Evolutionary conservation across 2,329 filamentous ascomycete species (phyloP).

Genomic region (Beauveria caledonica): DNA sequence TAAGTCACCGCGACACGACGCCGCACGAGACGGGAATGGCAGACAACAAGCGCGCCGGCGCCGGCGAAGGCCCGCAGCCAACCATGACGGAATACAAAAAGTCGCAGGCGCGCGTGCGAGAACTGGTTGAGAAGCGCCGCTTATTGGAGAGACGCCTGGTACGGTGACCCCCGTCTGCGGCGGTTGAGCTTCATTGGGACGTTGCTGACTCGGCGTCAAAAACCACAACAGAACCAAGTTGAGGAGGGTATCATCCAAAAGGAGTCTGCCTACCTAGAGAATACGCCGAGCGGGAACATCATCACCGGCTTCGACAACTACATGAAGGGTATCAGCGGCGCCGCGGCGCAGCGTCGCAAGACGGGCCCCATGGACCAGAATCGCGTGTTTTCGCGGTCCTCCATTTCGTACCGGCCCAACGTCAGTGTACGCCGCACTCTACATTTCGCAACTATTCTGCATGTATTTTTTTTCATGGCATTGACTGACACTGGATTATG

Average conservation of each 20-base stretch:
- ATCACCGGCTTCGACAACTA: constrained; percentile 97
- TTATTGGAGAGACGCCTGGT: constrained; percentile 31
- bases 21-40: constrained; percentile 21
- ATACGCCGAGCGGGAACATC: constrained; percentile 84
- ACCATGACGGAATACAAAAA: constrained; percentile 42
- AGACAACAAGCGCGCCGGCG: constrained; percentile 23
- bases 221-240: constrained; percentile 24
- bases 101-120: constrained; percentile 39
- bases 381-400: constrained; percentile 62
- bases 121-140: constrained; percentile 37
- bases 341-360: constrained; percentile 55
- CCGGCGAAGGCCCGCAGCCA: constrained; percentile 20
- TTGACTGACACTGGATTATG: too few relatives aligned
- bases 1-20: not conserved
- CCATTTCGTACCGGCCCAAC: constrained; percentile 50
- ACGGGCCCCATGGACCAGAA: constrained; percentile 59
- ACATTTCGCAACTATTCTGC: not conserved
- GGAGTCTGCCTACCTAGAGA: constrained; percentile 84
- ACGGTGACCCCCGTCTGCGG: constrained; percentile 11
- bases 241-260: constrained; percentile 81
- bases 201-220: constrained; percentile 13
- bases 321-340: constrained; percentile 75
- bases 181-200: not conserved
- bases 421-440: constrained; percentile 24
- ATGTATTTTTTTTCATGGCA: not conserved